Percentiles rank a stretch among this genome's conserved stretches.
phyloP scores from a whole-genome alignment of 257 asterid species.

The Henckelia pumila region DNA sequence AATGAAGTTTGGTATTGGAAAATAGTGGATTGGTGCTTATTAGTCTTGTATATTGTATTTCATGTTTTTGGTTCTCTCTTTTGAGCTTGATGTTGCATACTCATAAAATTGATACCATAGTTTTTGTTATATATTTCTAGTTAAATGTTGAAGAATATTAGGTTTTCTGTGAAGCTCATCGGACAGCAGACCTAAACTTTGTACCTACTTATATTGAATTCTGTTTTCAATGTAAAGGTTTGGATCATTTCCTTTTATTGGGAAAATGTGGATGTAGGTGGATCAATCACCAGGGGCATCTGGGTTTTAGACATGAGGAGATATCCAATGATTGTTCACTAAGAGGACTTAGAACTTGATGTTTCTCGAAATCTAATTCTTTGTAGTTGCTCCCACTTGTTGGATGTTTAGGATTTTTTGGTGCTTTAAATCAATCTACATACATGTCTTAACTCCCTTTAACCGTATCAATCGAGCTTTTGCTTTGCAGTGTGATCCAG shows the following conservation, averaged over 20 bases:
- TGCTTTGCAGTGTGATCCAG: constrained; percentile 74
- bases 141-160: background rate
- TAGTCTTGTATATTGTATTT: background rate
- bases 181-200: background rate
- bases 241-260: background rate
- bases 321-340: background rate
- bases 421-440: background rate
- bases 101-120: background rate
- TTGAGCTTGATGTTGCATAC: constrained; percentile 1
- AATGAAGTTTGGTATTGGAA: background rate
- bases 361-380: background rate
- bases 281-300: background rate
- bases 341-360: background rate
- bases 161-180: background rate
- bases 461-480: constrained; percentile 4
- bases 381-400: background rate
- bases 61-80: background rate
- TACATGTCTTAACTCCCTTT: background rate
- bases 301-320: background rate
- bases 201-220: background rate
- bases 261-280: constrained; percentile 5
- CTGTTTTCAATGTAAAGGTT: background rate
- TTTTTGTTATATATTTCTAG: background rate
- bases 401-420: constrained; percentile 7
- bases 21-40: background rate